phyloP scores from a whole-genome alignment of 176 grass and related monocot genomes.

The Oryza australiensis region DNA sequence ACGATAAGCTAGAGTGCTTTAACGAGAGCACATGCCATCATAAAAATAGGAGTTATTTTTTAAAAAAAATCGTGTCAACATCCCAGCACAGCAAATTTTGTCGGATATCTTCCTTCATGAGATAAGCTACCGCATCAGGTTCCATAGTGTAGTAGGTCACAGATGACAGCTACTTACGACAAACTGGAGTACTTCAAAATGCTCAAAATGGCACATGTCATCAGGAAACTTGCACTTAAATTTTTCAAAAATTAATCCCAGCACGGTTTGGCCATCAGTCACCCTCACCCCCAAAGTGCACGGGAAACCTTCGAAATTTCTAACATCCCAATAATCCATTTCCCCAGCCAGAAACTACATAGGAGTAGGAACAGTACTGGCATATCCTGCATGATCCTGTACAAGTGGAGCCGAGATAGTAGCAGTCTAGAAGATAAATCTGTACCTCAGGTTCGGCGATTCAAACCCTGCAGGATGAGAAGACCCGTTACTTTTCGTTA shows the following conservation, averaged over 20 bases:
- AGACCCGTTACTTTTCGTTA: background rate
- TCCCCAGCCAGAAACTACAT: background rate
- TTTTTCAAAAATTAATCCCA: too few relatives aligned
- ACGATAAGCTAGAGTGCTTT: background rate
- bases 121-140: background rate
- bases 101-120: background rate
- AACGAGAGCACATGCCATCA: background rate
- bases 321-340: conserved; percentile 3
- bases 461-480: conserved; percentile 12
- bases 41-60: background rate
- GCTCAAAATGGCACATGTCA: background rate
- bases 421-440: background rate
- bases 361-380: background rate
- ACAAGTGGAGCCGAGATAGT: background rate
- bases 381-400: background rate
- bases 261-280: too few relatives aligned
- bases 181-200: background rate
- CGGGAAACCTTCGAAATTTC: background rate
- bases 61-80: background rate
- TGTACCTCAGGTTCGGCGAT: conserved; percentile 62
- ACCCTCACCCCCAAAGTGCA: background rate
- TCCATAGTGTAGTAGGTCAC: background rate
- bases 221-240: background rate
- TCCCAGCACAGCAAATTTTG: background rate
- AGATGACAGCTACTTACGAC: background rate